Evolutionary conservation across 169 alveolate genomes (phyloP).

Genomic region (Perkinsus chesapeaki): DNA sequence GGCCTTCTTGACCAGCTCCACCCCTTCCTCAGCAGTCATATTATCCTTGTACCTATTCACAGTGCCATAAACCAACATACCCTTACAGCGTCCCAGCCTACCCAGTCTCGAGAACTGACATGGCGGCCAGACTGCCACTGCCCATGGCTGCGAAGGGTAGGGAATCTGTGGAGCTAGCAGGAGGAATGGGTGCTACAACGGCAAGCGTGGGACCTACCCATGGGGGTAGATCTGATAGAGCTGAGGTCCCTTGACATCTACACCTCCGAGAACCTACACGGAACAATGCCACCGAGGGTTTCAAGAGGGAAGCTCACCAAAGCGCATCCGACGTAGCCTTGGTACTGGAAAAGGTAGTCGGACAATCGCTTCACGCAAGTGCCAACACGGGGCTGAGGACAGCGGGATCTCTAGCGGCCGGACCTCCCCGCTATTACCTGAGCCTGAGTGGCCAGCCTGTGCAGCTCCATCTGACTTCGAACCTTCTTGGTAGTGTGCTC

Average conservation of each 20-base stretch:
- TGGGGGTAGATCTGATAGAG: conserved; percentile 79
- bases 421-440: not conserved
- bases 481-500: conserved; percentile 85
- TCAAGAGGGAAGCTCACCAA: conserved; percentile 31
- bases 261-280: conserved; percentile 79
- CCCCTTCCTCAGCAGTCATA: conserved; percentile 84
- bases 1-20: conserved; percentile 76
- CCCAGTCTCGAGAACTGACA: conserved; percentile 83
- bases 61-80: not conserved
- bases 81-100: not conserved
- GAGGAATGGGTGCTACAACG: not conserved
- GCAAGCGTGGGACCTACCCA: conserved; percentile 60
- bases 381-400: conserved; percentile 69
- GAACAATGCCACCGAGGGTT: not conserved
- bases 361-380: conserved; percentile 77
- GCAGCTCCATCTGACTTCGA: conserved; percentile 78
- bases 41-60: conserved; percentile 68
- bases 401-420: not conserved
- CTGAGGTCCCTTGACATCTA: conserved; percentile 87
- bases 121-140: conserved; percentile 92
- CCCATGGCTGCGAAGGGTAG: conserved; percentile 93
- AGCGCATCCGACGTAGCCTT: conserved; percentile 90
- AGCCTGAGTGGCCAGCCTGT: conserved; percentile 80
- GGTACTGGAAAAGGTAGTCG: conserved; percentile 78
- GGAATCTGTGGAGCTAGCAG: conserved; percentile 42